Conservation (phyloP, 768 basidiomycete genomes). For the Leccinum arenicola region DNA sequence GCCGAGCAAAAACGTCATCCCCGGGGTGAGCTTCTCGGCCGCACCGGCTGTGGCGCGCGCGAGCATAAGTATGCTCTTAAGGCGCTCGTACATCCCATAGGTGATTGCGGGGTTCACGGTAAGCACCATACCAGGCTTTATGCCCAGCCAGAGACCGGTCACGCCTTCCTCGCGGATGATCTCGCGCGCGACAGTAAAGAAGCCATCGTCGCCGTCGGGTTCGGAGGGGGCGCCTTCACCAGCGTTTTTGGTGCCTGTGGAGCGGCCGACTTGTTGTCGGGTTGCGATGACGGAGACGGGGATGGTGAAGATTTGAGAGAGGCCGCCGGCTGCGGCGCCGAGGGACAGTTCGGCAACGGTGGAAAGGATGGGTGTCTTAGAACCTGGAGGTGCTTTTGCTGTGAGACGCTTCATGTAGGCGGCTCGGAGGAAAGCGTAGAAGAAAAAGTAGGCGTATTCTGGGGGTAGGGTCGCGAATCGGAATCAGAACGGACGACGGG, state of each 20-base stretch:
- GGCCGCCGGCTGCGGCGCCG: constrained; percentile 88
- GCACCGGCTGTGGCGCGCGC: constrained; percentile 46
- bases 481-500: neutral
- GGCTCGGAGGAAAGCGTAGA: constrained; percentile 88
- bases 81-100: constrained; percentile 89
- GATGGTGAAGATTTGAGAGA: constrained; percentile 98
- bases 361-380: constrained; percentile 60
- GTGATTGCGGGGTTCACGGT: constrained; percentile 98
- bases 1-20: constrained; percentile 80
- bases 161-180: constrained; percentile 89
- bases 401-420: constrained; percentile 75
- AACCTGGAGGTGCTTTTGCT: constrained; percentile 54
- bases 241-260: constrained; percentile 6
- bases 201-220: constrained; percentile 54
- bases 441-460: constrained; percentile 99
- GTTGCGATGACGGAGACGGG: constrained; percentile 98
- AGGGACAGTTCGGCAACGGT: constrained; percentile 81
- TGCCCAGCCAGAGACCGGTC: constrained; percentile 86
- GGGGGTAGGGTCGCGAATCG: neutral
- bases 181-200: constrained; percentile 76
- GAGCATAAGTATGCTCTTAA: constrained; percentile 71
- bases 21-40: constrained; percentile 67
- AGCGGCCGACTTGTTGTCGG: constrained; percentile 84
- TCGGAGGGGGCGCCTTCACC: neutral
- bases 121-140: constrained; percentile 90